Percentiles rank a stretch among this genome's conserved stretches.
Evolutionary conservation across 257 asterid species (phyloP).

Genomic region (Solanum microdontum): DNA sequence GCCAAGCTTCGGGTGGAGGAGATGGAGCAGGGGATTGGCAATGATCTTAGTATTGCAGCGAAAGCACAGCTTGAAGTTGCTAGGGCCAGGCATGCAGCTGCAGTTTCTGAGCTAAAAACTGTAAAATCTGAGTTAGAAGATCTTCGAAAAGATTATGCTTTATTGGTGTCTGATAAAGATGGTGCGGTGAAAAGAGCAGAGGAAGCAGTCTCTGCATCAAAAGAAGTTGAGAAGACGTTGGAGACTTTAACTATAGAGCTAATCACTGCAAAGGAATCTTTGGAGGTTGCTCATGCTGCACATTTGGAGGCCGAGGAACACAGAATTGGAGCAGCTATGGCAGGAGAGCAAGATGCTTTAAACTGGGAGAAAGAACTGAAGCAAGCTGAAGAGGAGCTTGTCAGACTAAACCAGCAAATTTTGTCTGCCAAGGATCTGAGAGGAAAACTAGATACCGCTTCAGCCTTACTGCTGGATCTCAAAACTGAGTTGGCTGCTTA

Average conservation of each 20-base stretch:
- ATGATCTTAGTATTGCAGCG: slow-evolving; percentile 77
- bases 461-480: slow-evolving; percentile 40
- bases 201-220: slow-evolving; percentile 45
- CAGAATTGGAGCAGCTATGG: slow-evolving; percentile 69
- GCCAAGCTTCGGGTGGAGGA: slow-evolving; percentile 82
- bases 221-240: slow-evolving; percentile 69
- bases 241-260: slow-evolving; percentile 87
- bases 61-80: slow-evolving; percentile 98
- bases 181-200: slow-evolving; percentile 50
- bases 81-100: slow-evolving; percentile 65
- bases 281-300: slow-evolving; percentile 83
- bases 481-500: slow-evolving; percentile 75
- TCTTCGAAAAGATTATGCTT: slow-evolving; percentile 42
- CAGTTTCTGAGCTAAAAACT: slow-evolving; percentile 53
- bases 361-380: slow-evolving; percentile 72
- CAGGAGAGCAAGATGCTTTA: slow-evolving; percentile 62
- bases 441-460: slow-evolving; percentile 51
- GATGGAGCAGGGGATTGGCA: slow-evolving; percentile 83
- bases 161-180: slow-evolving; percentile 53
- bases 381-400: slow-evolving; percentile 61
- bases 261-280: slow-evolving; percentile 57
- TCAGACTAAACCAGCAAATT: slow-evolving; percentile 40
- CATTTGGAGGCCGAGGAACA: slow-evolving; percentile 93
- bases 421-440: slow-evolving; percentile 45
- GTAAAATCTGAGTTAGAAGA: slow-evolving; percentile 49